Base-by-base conservation (phyloP, 78 protist species). In the Chrysochromulina tobinii region DNA sequence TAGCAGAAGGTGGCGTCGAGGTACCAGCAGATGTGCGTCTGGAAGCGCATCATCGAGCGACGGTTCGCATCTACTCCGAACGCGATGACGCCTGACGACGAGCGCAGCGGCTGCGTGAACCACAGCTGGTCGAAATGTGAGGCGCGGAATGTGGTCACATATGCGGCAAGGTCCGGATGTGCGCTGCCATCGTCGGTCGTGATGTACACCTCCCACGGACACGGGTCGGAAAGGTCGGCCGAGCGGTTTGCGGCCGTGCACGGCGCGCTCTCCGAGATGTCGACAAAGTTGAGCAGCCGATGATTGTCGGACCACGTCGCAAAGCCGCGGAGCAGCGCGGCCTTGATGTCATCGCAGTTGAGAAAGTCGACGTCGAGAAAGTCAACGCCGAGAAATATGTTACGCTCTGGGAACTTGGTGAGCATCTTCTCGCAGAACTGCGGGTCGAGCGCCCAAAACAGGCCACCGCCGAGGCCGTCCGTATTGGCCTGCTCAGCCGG, bases 1-100 rank as follows among this genome's bases (percentile, higher is more conserved):
- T 75, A 50, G 83, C 83, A 75, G 25, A 75, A 75, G 58, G 83
- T 75, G 58, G 55, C 58, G 83, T 75, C 83, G 57, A 75, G 83
- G 25, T 75, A 75, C 83, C 83, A 75, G 57, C 83, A 75, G 57
- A 50, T 72, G 81, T 72, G 38, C 53, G 81, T 72, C 57, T 72
- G 48, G 53, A 72, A 72, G 81, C 20, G 48, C 81, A 72, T 72
- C 53, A 38, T 14, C 53, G 81, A 5, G 53, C 81, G 48, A 23
- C 81, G 53, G 53, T 23, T 6, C 81, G 81, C 57, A 14, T 72
- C 81, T 15, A 38, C 81, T 2, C 81, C 81, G 53, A 6, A 2
- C n/a, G 5, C 53, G n/a, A 53, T 38, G n/a, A 38, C 53, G 81
- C 81, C 81, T 14, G 81, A 23, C 57, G 81, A 3, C 81, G 81